Evolutionary conservation across 2,329 filamentous ascomycete genomes (phyloP).

Genomic region (Neonectria hederae): DNA sequence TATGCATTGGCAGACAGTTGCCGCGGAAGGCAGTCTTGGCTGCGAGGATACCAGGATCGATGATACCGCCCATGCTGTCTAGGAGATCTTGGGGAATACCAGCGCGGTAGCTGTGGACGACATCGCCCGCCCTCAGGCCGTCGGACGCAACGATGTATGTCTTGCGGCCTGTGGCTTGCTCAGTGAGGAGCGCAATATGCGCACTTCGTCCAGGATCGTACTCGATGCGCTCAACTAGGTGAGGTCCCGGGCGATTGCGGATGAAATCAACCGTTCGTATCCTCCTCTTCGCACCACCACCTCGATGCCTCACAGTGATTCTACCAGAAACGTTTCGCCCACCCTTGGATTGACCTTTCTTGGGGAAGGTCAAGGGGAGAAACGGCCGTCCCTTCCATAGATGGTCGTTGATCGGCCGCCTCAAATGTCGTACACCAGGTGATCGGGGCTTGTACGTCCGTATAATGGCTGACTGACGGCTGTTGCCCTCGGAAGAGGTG

Average conservation of each 20-base stretch:
- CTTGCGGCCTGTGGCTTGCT: conserved; percentile 76
- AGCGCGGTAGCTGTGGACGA: conserved; percentile 88
- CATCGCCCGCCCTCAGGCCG: conserved; percentile 89
- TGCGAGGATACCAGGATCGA: conserved; percentile 95
- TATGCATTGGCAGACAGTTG: conserved; percentile 93
- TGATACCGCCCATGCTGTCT: conserved; percentile 88
- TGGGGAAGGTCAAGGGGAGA: conserved; percentile 84
- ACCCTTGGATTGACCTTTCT: conserved; percentile 92
- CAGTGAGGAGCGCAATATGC: conserved; percentile 88
- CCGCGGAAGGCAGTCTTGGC: conserved; percentile 93
- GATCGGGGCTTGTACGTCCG: conserved; percentile 94
- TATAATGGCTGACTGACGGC: conserved; percentile 59
- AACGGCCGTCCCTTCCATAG: conserved; percentile 93
- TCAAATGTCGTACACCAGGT: conserved; percentile 90
- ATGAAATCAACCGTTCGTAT: conserved; percentile 93
- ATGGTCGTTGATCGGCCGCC: conserved; percentile 93
- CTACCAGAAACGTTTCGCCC: conserved; percentile 88
- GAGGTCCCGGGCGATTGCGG: conserved; percentile 80
- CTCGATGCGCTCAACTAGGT: conserved; percentile 92
- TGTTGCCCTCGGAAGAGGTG: conserved; percentile 34
- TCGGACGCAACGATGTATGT: conserved; percentile 97
- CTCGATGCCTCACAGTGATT: conserved; percentile 89
- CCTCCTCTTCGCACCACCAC: conserved; percentile 90
- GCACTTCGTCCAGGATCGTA: conserved; percentile 94
- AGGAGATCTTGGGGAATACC: conserved; percentile 90